These are phyloP conservation scores for Trametes cingulata DNA, from an alignment of 768 basidiomycete genomes.

Conservation along the genomic window DNA sequence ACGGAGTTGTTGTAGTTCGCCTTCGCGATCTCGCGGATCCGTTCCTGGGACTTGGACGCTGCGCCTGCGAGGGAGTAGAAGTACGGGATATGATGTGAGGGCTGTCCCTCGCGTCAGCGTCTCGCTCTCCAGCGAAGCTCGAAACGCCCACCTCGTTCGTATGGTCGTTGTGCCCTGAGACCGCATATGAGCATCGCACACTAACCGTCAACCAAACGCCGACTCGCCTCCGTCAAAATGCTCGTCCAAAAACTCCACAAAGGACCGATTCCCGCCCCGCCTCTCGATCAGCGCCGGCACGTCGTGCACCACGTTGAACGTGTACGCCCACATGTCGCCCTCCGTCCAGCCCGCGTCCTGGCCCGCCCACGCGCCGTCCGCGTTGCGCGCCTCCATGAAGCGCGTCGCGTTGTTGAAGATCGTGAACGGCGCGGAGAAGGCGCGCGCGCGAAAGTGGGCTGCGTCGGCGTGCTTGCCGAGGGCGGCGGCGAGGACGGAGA, in stretches of 20 bases:
- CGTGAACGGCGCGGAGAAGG: constrained; percentile 55
- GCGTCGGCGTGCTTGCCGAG: constrained; percentile 54
- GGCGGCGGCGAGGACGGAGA: constrained; percentile 57
- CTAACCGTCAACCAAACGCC: not conserved
- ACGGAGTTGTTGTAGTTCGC: constrained; percentile 67
- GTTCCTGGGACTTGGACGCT: constrained; percentile 68
- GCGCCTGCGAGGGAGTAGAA: constrained; percentile 74
- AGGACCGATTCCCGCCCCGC: constrained; percentile 65
- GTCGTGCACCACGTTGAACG: constrained; percentile 77
- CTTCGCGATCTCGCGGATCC: constrained; percentile 65
- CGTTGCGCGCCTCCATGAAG: constrained; percentile 81
- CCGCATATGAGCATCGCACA: not conserved
- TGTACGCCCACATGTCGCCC: constrained; percentile 78
- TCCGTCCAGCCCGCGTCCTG: constrained; percentile 76
- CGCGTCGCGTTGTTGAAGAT: constrained; percentile 70
- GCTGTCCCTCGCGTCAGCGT: constrained; percentile 33
- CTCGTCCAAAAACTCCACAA: constrained; percentile 66
- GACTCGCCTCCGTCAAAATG: constrained; percentile 49
- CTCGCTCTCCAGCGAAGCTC: not conserved
- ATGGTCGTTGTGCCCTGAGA: constrained; percentile 73
- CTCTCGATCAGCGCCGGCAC: constrained; percentile 58
- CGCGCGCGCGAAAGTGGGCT: constrained; percentile 54
- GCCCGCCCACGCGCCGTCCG: constrained; percentile 72
- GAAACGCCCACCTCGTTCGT: constrained; percentile 64
- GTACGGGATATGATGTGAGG: constrained; percentile 86